Evolutionary conservation across 306 rosid species (phyloP).

Genomic region (Vicia villosa): DNA sequence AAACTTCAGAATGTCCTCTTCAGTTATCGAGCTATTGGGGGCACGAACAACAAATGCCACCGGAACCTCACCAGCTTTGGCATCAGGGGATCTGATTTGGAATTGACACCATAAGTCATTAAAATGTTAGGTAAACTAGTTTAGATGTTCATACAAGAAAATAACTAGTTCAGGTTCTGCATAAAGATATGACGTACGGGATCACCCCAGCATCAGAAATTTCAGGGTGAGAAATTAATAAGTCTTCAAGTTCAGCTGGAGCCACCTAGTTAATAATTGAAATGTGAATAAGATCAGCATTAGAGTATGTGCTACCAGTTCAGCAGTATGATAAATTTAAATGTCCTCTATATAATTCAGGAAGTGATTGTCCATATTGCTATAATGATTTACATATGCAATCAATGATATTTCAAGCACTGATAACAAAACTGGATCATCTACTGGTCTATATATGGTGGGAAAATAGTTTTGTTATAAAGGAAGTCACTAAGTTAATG

Average conservation of each 20-base stretch:
- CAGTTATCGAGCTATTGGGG: conserved; percentile 40
- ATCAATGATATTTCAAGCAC: too few species aligned
- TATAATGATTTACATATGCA: too few species aligned
- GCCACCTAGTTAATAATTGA: conserved; percentile 40
- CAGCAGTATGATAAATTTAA: background rate
- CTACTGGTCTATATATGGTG: too few species aligned
- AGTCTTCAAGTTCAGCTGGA: conserved; percentile 59
- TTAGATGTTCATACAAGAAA: background rate
- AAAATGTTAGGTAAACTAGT: background rate
- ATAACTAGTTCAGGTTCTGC: background rate
- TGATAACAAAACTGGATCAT: too few species aligned
- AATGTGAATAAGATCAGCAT: background rate
- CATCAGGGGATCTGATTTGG: conserved; percentile 48
- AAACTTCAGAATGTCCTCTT: conserved; percentile 44
- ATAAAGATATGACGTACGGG: conserved; percentile 41
- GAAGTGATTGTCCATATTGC: too few species aligned
- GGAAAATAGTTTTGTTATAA: background rate
- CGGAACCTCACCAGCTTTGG: conserved; percentile 62
- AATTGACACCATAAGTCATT: conserved; percentile 8
- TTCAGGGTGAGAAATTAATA: conserved; percentile 49
- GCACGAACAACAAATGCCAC: conserved; percentile 53
- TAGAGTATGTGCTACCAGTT: background rate
- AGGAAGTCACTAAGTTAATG: background rate
- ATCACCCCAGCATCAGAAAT: conserved; percentile 51
- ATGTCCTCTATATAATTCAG: too few species aligned